phyloP scores from a whole-genome alignment of 169 alveolate species.

The Plasmodium gonderi region DNA sequence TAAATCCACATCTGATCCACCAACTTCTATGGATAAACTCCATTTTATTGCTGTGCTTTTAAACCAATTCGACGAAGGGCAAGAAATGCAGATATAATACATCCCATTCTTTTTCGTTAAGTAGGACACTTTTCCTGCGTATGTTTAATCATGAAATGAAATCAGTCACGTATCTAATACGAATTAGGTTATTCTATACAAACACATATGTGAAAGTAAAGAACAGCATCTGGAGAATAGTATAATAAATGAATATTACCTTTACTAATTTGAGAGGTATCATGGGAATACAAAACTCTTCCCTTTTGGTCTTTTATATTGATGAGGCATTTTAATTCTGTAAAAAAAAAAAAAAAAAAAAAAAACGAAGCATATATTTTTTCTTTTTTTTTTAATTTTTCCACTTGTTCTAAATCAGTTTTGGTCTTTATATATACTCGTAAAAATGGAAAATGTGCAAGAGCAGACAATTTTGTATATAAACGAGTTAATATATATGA shows the following conservation, averaged over 20 bases:
- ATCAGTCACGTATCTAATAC: neutral
- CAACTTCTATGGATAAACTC: conserved; percentile 79
- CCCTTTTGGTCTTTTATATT: conserved; percentile 23
- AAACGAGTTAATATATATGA: too few species aligned
- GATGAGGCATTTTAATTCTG: conserved; percentile 53
- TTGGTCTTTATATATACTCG: neutral
- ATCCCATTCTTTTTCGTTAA: conserved; percentile 72
- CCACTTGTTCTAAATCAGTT: too few species aligned
- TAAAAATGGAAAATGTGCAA: neutral
- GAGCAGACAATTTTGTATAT: neutral
- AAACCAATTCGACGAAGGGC: conserved; percentile 83
- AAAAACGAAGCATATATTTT: too few species aligned
- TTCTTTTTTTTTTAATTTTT: neutral
- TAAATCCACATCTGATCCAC: conserved; percentile 76
- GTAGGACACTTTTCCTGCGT: conserved; percentile 78
- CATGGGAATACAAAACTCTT: conserved; percentile 36
- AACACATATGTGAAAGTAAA: neutral
- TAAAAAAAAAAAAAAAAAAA: neutral
- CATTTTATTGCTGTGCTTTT: conserved; percentile 76
- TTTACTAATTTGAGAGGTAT: conserved; percentile 25
- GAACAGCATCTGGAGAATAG: neutral
- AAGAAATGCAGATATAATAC: conserved; percentile 79
- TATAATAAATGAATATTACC: conserved; percentile 8
- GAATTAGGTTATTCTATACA: neutral
- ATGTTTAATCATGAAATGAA: neutral